These are phyloP conservation scores for Ehretia macrophylla DNA, from an alignment of 257 asterid genomes.

Conservation along the genomic window DNA sequence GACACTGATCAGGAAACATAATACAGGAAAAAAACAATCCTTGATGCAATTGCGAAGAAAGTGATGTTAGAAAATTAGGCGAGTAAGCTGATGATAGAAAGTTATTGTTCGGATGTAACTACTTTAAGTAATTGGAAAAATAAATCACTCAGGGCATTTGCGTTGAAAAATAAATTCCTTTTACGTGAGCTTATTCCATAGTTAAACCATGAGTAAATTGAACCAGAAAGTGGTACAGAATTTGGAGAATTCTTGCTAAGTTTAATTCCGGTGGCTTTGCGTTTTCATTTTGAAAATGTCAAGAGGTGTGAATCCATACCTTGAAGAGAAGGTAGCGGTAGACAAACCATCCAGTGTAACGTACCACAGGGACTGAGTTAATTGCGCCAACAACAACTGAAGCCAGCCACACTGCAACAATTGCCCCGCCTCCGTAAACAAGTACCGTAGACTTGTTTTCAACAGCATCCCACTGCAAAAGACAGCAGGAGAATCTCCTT, in stretches of 20 bases:
- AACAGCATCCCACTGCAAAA: constrained; percentile 26
- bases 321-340: not conserved
- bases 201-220: no score
- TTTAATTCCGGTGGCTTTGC: not conserved
- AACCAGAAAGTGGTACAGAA: no score
- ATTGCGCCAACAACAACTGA: constrained; percentile 50
- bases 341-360: constrained; percentile 7
- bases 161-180: no score
- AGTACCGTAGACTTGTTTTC: constrained; percentile 63
- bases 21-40: not conserved
- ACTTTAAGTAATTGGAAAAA: no score
- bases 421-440: constrained; percentile 61
- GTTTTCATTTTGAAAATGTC: not conserved
- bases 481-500: not conserved
- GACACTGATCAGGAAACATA: not conserved
- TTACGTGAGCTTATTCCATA: no score
- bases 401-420: constrained; percentile 51
- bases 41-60: not conserved
- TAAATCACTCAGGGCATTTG: no score
- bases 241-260: not conserved
- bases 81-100: no score
- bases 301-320: not conserved
- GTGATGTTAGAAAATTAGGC: not conserved
- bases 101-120: no score
- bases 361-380: constrained; percentile 62